These are phyloP conservation scores for Daucus carota DNA, from an alignment of 129 eudicot genomes.

Conservation along the genomic window DH1_v3.0 NC_030383.2:62548501-62549000, in stretches of 20 bases:
- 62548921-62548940: too few species aligned
- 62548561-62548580: not conserved
- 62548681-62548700: constrained; percentile 6
- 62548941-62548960: too few species aligned
- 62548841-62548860: not conserved
- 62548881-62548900: too few species aligned
- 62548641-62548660: not conserved
- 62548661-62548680: not conserved
- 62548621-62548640: not conserved
- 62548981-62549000: too few species aligned
- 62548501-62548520: too few species aligned
- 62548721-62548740: not conserved
- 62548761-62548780: not conserved
- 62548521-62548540: too few species aligned
- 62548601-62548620: constrained; percentile 1
- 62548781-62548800: not conserved
- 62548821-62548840: not conserved
- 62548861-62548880: not conserved
- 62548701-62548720: not conserved
- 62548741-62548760: not conserved
- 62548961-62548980: too few species aligned
- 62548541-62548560: too few species aligned
- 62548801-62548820: not conserved
- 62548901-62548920: not conserved
- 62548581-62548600: not conserved